Percentiles rank a stretch among this genome's conserved stretches.
These are phyloP conservation scores for Ceratobasidium theobromae DNA, from an alignment of 1,284 basidiomycete species.

Conservation along the genomic window DNA sequence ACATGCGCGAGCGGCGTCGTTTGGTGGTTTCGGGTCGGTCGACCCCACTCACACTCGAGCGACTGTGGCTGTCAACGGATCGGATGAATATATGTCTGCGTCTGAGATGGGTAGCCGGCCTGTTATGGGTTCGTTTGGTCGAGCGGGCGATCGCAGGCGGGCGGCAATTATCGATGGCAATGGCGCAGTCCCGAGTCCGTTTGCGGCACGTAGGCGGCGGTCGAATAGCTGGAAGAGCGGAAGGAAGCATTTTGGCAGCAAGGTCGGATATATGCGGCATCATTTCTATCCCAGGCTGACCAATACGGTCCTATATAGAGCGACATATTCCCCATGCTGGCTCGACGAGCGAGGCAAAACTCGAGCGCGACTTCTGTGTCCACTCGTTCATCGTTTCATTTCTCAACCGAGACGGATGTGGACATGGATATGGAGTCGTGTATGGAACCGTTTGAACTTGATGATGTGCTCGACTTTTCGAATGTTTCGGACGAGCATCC, in stretches of 20 bases:
- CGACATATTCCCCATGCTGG: constrained; percentile 24
- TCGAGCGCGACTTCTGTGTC: constrained; percentile 7
- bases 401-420: constrained; percentile 9
- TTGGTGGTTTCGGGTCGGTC: constrained; percentile 2
- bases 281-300: not conserved
- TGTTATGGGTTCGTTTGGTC: constrained; percentile 27
- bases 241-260: constrained; percentile 24
- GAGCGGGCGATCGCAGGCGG: constrained; percentile 19
- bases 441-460: constrained; percentile 21
- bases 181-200: constrained; percentile 11
- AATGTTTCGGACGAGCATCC: constrained; percentile 24
- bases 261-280: constrained; percentile 13
- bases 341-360: constrained; percentile 4
- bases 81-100: constrained; percentile 6
- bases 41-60: not conserved
- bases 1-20: constrained; percentile 21
- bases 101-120: constrained; percentile 9
- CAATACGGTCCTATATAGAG: not conserved
- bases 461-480: constrained; percentile 24
- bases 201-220: constrained; percentile 11
- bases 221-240: constrained; percentile 30
- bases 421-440: constrained; percentile 26
- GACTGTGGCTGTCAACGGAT: not conserved
- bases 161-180: constrained; percentile 26
- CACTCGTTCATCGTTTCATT: constrained; percentile 13